Percentiles rank a stretch among this genome's conserved stretches.
These are phyloP conservation scores for Lophiotrema nucula DNA, from an alignment of 495 filamentous ascomycete genomes.

Conservation along the genomic window DNA sequence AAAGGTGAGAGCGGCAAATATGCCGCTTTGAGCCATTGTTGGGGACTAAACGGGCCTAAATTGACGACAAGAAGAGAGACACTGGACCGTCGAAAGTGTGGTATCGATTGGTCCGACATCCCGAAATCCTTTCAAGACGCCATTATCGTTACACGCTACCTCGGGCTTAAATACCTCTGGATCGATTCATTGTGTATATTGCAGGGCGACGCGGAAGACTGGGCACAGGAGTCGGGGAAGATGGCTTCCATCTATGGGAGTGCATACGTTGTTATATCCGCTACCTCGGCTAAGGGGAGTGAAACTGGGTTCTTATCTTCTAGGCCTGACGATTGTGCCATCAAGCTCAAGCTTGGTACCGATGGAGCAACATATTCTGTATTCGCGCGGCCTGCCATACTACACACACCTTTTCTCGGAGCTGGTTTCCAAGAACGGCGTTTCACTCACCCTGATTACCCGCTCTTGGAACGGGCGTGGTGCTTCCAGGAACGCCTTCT, in stretches of 20 bases:
- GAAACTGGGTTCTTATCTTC: not conserved
- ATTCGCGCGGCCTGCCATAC: too few species aligned
- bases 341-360: not conserved
- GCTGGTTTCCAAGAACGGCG: not conserved
- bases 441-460: not conserved
- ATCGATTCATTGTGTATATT: not conserved
- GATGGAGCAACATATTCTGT: not conserved
- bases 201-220: not conserved
- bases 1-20: not conserved
- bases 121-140: slow-evolving; percentile 9
- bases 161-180: not conserved
- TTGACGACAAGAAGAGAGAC: not conserved
- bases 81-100: not conserved
- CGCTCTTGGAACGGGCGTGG: not conserved
- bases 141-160: not conserved
- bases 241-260: not conserved
- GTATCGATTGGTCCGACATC: not conserved
- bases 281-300: not conserved
- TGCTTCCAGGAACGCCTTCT: not conserved
- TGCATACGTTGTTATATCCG: not conserved
- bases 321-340: not conserved
- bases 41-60: not conserved
- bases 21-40: not conserved
- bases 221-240: not conserved
- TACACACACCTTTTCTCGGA: too few species aligned